phyloP scores from a whole-genome alignment of 2,329 filamentous ascomycete species.

The Elsinoe necatrix region DNA sequence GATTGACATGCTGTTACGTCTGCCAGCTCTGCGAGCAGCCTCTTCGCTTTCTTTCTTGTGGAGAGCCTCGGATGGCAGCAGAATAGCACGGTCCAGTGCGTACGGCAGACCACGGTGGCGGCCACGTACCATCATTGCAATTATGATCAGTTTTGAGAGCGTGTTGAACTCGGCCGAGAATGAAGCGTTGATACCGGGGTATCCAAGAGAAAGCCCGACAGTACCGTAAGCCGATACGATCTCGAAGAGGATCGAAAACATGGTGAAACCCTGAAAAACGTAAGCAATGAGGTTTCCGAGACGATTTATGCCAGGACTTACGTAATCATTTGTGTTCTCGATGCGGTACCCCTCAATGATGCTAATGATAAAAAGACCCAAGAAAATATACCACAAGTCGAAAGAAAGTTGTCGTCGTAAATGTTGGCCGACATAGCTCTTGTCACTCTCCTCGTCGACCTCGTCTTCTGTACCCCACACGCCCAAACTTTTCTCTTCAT shows the following conservation, averaged over 20 bases:
- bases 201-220: conserved; percentile 83
- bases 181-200: conserved; percentile 63
- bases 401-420: conserved; percentile 89
- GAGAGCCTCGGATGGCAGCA: conserved; percentile 58
- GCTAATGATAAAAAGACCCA: conserved; percentile 85
- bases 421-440: conserved; percentile 85
- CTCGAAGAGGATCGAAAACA: conserved; percentile 62
- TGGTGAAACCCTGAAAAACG: conserved; percentile 36
- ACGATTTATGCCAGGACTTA: too few relatives aligned
- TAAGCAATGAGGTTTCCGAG: too few relatives aligned
- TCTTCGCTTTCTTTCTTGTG: conserved; percentile 52
- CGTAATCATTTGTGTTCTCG: conserved; percentile 48
- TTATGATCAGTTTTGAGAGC: conserved; percentile 57
- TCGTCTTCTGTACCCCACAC: conserved; percentile 53
- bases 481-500: conserved; percentile 81
- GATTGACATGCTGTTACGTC: conserved; percentile 22
- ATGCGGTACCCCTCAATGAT: conserved; percentile 76
- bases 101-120: conserved; percentile 58
- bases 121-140: conserved; percentile 59
- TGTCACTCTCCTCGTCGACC: conserved; percentile 48
- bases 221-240: conserved; percentile 89
- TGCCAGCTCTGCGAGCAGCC: conserved; percentile 29
- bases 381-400: conserved; percentile 93
- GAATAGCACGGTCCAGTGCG: conserved; percentile 60
- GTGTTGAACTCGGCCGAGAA: conserved; percentile 75